Evolutionary conservation across 169 alveolate species (phyloP).

Genomic region (Plasmodium gallinaceum): DNA sequence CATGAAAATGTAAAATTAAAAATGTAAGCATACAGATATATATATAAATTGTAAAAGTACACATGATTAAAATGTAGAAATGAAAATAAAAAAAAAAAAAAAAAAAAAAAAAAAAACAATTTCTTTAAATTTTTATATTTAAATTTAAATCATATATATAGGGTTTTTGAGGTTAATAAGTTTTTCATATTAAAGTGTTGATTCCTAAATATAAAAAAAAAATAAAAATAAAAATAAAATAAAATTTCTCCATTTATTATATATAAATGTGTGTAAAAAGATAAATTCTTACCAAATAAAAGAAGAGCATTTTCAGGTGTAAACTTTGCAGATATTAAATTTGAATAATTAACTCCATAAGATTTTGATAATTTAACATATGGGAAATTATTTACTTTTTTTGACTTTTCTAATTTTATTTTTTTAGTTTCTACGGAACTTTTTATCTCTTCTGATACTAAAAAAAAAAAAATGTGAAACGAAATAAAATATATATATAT

Average conservation of each 20-base stretch:
- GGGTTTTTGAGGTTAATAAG: background rate
- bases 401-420: slow-evolving; percentile 36
- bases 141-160: no score
- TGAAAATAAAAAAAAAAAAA: no score
- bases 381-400: slow-evolving; percentile 36
- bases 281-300: slow-evolving; percentile 53
- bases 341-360: slow-evolving; percentile 68
- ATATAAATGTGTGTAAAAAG: slow-evolving; percentile 1
- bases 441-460: slow-evolving; percentile 50
- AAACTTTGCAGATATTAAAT: slow-evolving; percentile 72
- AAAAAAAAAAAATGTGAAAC: background rate
- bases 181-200: slow-evolving; percentile 25
- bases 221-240: no score
- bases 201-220: slow-evolving; percentile 19
- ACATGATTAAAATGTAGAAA: no score
- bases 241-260: background rate
- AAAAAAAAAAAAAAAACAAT: no score
- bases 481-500: background rate
- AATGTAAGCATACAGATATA: no score
- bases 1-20: no score
- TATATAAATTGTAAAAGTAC: no score
- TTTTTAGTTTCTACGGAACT: slow-evolving; percentile 23
- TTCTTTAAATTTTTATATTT: no score
- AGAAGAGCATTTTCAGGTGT: slow-evolving; percentile 75
- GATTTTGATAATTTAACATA: slow-evolving; percentile 62